Conservation (phyloP, 2,329 filamentous ascomycete genomes). For the Pestalotiopsis sp. region DNA sequence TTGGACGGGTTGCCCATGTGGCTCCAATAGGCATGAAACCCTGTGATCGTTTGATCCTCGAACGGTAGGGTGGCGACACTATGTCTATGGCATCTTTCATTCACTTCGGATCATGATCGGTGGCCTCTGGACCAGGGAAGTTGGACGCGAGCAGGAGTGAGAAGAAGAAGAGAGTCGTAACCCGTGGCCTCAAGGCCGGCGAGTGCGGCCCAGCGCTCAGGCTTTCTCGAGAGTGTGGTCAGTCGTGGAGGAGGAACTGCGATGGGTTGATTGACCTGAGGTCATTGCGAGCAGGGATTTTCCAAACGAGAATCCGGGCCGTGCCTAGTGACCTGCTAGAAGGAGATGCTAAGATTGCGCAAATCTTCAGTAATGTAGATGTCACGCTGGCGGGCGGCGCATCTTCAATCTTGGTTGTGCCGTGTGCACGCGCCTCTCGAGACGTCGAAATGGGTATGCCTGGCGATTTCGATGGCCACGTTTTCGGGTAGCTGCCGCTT, state of each 20-base stretch:
- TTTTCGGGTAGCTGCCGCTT: constrained; percentile 10
- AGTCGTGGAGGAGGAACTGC: background rate
- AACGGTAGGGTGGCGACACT: constrained; percentile 3
- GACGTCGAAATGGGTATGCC: background rate
- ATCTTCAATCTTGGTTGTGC: background rate
- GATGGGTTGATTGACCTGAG: background rate
- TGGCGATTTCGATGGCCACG: background rate
- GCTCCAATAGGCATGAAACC: constrained; percentile 12
- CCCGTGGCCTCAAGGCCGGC: background rate
- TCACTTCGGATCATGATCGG: background rate
- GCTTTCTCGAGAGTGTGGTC: background rate
- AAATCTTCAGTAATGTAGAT: background rate
- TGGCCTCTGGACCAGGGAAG: background rate
- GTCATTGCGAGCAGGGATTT: constrained; percentile 10
- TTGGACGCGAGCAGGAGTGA: background rate
- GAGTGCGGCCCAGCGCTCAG: background rate
- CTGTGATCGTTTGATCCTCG: constrained; percentile 9
- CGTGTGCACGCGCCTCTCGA: constrained; percentile 10
- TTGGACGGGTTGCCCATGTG: constrained; percentile 2
- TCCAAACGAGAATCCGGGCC: constrained; percentile 4
- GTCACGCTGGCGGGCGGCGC: background rate
- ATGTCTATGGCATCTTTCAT: background rate
- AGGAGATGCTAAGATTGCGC: background rate
- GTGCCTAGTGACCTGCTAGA: constrained; percentile 6
- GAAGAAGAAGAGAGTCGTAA: background rate